phyloP scores from a whole-genome alignment of 78 protist genomes.

The Dictyostelium brefeldianum region DNA sequence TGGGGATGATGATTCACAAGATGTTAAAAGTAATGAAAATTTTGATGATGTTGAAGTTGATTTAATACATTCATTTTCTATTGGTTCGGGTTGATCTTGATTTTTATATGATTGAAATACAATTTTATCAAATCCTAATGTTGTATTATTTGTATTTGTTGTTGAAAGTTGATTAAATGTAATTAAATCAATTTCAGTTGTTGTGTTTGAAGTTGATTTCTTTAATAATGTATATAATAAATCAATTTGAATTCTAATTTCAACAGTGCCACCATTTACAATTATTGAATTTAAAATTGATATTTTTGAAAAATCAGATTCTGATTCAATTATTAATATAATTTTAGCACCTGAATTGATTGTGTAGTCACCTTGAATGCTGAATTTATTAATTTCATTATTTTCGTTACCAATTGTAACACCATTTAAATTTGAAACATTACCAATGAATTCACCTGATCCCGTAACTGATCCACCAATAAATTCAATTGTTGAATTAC shows the following conservation, averaged over 20 bases:
- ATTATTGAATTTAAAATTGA: not conserved
- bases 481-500: not conserved
- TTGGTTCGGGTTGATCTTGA: too few species aligned
- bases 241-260: not conserved
- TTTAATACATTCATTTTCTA: not conserved
- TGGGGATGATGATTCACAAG: not conserved
- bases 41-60: not conserved
- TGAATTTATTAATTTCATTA: not conserved
- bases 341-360: not conserved
- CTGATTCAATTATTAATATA: not conserved
- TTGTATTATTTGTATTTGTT: not conserved
- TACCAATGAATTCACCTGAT: not conserved
- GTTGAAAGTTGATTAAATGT: not conserved
- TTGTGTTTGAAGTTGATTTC: not conserved
- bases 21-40: not conserved
- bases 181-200: not conserved
- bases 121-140: not conserved
- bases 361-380: not conserved
- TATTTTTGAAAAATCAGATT: not conserved
- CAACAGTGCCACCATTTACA: not conserved
- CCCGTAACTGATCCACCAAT: not conserved
- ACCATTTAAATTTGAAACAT: not conserved
- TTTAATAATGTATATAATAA: not conserved
- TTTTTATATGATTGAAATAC: not conserved
- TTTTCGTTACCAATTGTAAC: not conserved